Base-by-base conservation (phyloP, 2,329 filamentous ascomycete species). In the Akanthomyces muscarius region DNA sequence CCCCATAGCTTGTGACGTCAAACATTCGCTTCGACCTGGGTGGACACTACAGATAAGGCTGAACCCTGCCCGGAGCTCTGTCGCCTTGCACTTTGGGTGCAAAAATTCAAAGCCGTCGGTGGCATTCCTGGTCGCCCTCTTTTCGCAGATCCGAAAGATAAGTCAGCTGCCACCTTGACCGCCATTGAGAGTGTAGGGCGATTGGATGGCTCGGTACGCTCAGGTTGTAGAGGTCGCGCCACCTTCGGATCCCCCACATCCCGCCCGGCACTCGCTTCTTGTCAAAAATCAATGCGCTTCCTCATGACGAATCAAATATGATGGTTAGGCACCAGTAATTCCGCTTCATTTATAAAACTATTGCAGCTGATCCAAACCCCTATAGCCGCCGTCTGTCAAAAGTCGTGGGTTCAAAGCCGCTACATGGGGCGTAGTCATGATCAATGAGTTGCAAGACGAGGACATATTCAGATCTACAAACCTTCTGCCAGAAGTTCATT, bases 191-290 rank as follows among this genome's bases (percentile, higher is more conserved):
- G 25, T 33, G 47, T 18, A 28, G 25, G 23, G 25, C 47, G 13
- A 50, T 50, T 30, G 47, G 23, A 50, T 25, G 25, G 23, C 47
- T 50, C 47, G 30, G 47, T 21, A 18, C 23, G 16, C 3, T 21
- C n/a, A 7, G 25, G 11, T 10, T 50, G 25, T 5, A 3, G 2
- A 25, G 25, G 47, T 25, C 47, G 23, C 50, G 50, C 50, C 50
- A 23, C 52, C 42, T 41, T 25, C 38, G 52, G 52, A 42, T 28
- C 38, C 52, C 52, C 52, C 52, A 55, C 52, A 55, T 55, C 38
- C 52, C 52, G 38, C 23, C 23, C 47, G 47, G 47, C 23, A 30
- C 23, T 50, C 47, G 47, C 47, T 28, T 18, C 3, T 18, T 28
- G 47, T 25, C 47, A 50, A 30, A 36, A 25, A 23, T 21, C 5